A percentile compares a stretch with the other conserved stretches of the same genome.
These are phyloP conservation scores for Pisolithus albus DNA, from an alignment of 768 basidiomycete species.

Conservation along the genomic window DNA sequence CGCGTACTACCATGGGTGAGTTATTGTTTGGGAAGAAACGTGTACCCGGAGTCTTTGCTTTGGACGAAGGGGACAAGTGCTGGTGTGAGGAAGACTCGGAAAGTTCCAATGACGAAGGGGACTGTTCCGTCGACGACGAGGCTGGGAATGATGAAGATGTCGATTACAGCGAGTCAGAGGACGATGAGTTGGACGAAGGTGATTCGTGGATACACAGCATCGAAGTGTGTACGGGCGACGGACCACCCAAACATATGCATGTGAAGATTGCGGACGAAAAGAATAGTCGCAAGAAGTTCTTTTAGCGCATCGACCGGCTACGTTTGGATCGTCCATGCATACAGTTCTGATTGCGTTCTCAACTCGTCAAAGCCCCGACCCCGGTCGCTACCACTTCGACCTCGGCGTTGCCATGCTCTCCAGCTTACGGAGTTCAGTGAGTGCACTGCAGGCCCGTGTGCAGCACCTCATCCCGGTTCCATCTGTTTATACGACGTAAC, in stretches of 20 bases:
- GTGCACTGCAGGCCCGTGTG: too few species aligned
- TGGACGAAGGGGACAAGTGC: constrained; percentile 41
- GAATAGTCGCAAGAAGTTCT: constrained; percentile 66
- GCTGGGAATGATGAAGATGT: constrained; percentile 27
- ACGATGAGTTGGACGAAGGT: constrained; percentile 53
- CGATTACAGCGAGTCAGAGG: constrained; percentile 7
- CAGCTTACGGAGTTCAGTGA: too few species aligned
- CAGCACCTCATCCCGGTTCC: too few species aligned
- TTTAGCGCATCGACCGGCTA: constrained; percentile 30
- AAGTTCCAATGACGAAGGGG: constrained; percentile 21
- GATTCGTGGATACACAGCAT: constrained; percentile 86
- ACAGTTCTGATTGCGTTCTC: neutral
- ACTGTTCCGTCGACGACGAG: constrained; percentile 35
- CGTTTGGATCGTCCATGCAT: neutral
- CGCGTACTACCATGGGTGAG: constrained; percentile 89
- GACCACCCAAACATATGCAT: constrained; percentile 53
- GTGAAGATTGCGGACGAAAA: constrained; percentile 75
- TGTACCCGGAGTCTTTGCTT: constrained; percentile 55
- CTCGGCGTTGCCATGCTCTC: too few species aligned
- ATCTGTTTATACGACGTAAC: too few species aligned
- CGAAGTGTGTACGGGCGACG: constrained; percentile 54
- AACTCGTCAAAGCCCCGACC: neutral
- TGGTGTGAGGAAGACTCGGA: constrained; percentile 48
- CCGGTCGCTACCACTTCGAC: neutral
- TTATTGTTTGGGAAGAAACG: constrained; percentile 77